Conservation (phyloP, 441 rosid species). For the Arabidopsis hybrid region DNA sequence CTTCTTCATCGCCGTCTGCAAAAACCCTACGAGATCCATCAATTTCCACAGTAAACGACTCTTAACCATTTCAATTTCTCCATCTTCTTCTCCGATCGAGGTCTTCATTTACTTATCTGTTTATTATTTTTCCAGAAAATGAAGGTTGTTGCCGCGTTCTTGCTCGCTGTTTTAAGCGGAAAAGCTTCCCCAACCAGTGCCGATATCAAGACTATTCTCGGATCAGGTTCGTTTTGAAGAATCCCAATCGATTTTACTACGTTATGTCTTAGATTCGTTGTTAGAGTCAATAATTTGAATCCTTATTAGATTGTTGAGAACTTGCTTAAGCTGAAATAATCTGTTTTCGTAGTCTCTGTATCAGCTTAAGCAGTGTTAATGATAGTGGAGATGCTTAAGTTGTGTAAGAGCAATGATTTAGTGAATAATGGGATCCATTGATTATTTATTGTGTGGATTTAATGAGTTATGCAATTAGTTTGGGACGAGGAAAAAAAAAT, state of each 20-base stretch:
- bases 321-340: neutral
- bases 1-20: conserved; percentile 21
- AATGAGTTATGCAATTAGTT: neutral
- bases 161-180: conserved; percentile 87
- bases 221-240: conserved; percentile 54
- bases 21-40: conserved; percentile 22
- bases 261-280: conserved; percentile 15
- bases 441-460: neutral
- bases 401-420: neutral
- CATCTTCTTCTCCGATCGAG: neutral
- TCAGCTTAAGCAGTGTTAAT: neutral
- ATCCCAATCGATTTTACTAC: neutral
- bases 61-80: neutral
- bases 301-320: neutral
- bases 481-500: neutral
- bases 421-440: neutral
- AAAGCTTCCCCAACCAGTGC: conserved; percentile 66
- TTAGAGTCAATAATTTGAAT: neutral
- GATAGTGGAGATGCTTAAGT: neutral
- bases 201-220: conserved; percentile 69
- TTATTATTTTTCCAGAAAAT: conserved; percentile 27
- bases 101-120: neutral
- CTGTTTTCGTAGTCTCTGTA: too few relatives aligned
- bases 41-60: neutral
- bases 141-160: conserved; percentile 74